These are phyloP conservation scores for Aurinia saxatilis DNA, from an alignment of 345 rosid species.

Conservation along the genomic window DNA sequence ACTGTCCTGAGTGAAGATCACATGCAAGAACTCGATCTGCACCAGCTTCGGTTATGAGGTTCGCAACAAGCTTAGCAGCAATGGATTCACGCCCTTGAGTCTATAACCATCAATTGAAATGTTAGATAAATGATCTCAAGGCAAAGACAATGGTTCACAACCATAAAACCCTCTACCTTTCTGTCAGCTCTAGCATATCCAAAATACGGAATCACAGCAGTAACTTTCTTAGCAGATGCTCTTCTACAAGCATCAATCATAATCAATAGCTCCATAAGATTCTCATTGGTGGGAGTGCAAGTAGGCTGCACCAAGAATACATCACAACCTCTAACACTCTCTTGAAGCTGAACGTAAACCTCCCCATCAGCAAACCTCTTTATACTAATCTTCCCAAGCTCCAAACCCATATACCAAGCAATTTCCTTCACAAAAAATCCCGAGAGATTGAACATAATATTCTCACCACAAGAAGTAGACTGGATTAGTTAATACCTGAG, in stretches of 20 bases:
- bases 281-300: conserved; percentile 94
- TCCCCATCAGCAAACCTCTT: conserved; percentile 98
- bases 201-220: conserved; percentile 93
- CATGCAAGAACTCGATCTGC: conserved; percentile 95
- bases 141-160: neutral
- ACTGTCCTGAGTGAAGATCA: conserved; percentile 98
- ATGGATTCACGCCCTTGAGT: conserved; percentile 98
- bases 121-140: neutral
- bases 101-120: conserved; percentile 34
- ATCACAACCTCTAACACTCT: conserved; percentile 96
- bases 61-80: conserved; percentile 95
- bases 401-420: conserved; percentile 97
- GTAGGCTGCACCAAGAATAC: conserved; percentile 93
- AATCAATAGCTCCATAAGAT: conserved; percentile 90
- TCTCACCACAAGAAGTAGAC: neutral
- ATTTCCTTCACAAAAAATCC: conserved; percentile 49
- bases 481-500: conserved; percentile 34
- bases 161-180: conserved; percentile 38
- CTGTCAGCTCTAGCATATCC: conserved; percentile 99
- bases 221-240: conserved; percentile 91
- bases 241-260: conserved; percentile 97
- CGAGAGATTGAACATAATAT: neutral
- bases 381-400: conserved; percentile 79
- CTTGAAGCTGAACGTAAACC: conserved; percentile 85
- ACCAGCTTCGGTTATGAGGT: conserved; percentile 94